Base-by-base conservation (phyloP, 768 basidiomycete genomes). In the Agaricus subrufescens region DNA sequence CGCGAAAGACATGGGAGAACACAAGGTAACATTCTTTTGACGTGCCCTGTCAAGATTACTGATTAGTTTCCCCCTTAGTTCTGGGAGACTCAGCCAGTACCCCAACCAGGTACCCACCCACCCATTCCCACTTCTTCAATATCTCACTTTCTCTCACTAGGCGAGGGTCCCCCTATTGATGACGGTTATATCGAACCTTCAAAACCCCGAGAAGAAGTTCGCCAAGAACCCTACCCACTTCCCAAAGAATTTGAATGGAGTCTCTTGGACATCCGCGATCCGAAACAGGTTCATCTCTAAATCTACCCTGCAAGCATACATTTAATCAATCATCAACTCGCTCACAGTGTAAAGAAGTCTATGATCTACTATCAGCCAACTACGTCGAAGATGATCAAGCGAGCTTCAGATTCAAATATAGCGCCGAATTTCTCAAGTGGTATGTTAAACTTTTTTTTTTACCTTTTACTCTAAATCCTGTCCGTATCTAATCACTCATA, bases 331-430 rank as follows among this genome's bases (percentile, higher is more conserved):
- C 19, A 46, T 12, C 14, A 12, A 2, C 56, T 56, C 14, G 10
- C n/a, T 26, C 52, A n/a, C 56, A 98, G 93, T 83, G 84, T 61
- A 89, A 91, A 65, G 97, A 99, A 67, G 85, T 98, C 11, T 91
- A 97, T 64, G 86, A 94, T 61, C 78, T 99, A 2, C 75, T 99
- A 40, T 97, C 93, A 3, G 77, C 87, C 11, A 90, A 98, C 71
- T 99, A 98, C 63, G 94, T 99, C 45, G 97, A 99, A 69, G 97
- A 99, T 66, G 88, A 91, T 62, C 89, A 93, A 49, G 95, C 95
- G 4, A 80, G 89, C n/a, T 97, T 98, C 79, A 85, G 97, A 37
- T 98, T 99, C 78, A 86, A 91, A 67, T 99, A 99, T 65, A 91
- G 88, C 43, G 85, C 93, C 3, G 94, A 98, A 68, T 99, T 99